Base-by-base conservation (phyloP, 306 rosid species). In the Inga laurina region DNA sequence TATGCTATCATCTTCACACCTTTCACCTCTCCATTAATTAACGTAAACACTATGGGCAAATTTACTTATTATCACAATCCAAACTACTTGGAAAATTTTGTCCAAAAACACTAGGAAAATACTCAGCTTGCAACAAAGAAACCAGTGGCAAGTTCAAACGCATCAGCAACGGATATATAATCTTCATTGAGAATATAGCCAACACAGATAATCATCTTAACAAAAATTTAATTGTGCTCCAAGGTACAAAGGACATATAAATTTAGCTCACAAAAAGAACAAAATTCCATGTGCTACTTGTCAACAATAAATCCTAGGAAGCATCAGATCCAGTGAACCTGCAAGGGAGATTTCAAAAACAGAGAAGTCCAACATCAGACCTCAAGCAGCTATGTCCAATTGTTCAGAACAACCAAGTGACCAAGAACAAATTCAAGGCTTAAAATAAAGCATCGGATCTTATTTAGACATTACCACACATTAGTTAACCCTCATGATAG, bases 181-280 rank as follows among this genome's bases (percentile, higher is more conserved):
- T 78, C 75, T 82, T 84, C 90, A 81, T 74, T 51, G 67, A 74
- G 61, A 71, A 43, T 49, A 79, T 49, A 79, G 21, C 73, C 45
- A 81, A 10, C 30, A 78, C 14, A 74, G 41, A 10, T 10, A 44
- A 81, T 14, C 0, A 66, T 78, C 82, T 22, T 69, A 74, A 69
- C 22, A 76, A 19, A 48, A 56, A 56, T 51, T 7, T 41, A n/a
- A 73, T 24, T 51, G 78, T 74, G 32, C 67, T 82, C 80, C 61
- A 8, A 70, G 54, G 81, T 72, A 78, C 44, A 64, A 57, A 43
- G 8, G 71, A 59, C 64, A 62, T 35, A 18, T 48, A 64, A 54
- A 46, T 66, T 68, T n/a, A 79, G 57, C 59, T 69, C 66, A 39
- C 45, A 87, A 72, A 75, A 52, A 37, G 85, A 84, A 79, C 76